These are phyloP conservation scores for Uromyces viciae-fabae DNA, from an alignment of 1,284 basidiomycete genomes.

Conservation along the genomic window DNA sequence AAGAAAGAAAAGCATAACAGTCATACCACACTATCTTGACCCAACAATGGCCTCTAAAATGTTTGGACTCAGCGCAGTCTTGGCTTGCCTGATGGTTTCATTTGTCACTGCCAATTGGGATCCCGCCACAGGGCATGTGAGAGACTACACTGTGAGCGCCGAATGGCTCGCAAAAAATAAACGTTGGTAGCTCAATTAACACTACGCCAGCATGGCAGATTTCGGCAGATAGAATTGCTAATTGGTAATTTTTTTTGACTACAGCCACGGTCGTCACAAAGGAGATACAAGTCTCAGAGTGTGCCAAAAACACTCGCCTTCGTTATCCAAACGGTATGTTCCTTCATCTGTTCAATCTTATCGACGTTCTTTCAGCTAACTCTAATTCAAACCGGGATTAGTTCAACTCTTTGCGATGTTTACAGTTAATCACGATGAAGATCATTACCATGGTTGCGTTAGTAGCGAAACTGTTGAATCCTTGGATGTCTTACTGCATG, in stretches of 20 bases:
- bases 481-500: neutral
- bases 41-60: too few species aligned
- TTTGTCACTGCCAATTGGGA: neutral
- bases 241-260: neutral
- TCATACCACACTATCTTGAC: too few species aligned
- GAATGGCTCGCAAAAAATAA: neutral
- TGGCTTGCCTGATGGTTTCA: too few species aligned
- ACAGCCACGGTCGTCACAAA: neutral
- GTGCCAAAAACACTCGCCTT: conserved; percentile 15
- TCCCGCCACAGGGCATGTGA: conserved; percentile 4
- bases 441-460: conserved; percentile 26
- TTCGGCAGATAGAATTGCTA: neutral
- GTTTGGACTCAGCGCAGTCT: too few species aligned
- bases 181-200: neutral
- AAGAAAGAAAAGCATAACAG: too few species aligned
- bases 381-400: neutral
- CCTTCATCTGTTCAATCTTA: neutral
- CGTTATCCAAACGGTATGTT: neutral
- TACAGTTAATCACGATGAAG: neutral
- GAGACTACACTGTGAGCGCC: neutral
- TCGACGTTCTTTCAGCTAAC: neutral
- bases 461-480: neutral
- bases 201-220: neutral
- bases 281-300: conserved; percentile 17
- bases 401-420: conserved; percentile 22